Evolutionary conservation across 805 yeast species (phyloP), one percentile per base, ranked within the genome.

Genomic region (Kodamaea sagamina): DNA sequence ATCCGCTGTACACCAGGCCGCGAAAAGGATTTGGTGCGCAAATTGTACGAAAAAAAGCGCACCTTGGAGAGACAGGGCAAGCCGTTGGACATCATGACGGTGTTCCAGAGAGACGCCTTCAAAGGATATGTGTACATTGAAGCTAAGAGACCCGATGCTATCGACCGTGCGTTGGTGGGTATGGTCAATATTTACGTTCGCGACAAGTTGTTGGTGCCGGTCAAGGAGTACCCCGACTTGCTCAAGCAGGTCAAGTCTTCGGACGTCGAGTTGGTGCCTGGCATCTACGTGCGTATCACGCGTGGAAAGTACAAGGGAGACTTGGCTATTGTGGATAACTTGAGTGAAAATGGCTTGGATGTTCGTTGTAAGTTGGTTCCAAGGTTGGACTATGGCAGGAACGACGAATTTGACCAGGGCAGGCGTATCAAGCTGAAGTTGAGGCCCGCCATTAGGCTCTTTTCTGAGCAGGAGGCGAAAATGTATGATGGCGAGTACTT

Each of bases 321-420:
- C 63, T 73, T 93, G 51, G 99, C 97, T 16, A 78, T 89, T 37
- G 96, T 93, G 39, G 96, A 89, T 55, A 89, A 90, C 59, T 76
- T 93, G 49, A 86, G 95, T 47, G 98, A 93, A 58, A 92, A 88
- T 59, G 98, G 97, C 41, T 76, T 93, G 53, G 98, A 92, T 61
- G 98, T 89, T n/a, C 78, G 95, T 55, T 81, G 95, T 54, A 88
- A 88, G 59, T 72, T 93, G 50, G 95, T 93, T 25, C 99, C 99
- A 27, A 81, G 99, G 57, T 67, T 93, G 47, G 97, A 92, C 61
- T 92, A 93, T 63, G 96, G 96, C 45, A 80, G 82, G 51, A 71
- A 75, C 35, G 74, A 69, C 48, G 77, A 68, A 21, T 47, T 76
- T 46, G 87, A 81, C 48, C 68, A 68, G 15, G 84, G 81, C 17